These are phyloP conservation scores for Lasiosphaeris hirsuta DNA, from an alignment of 495 filamentous ascomycete species.

Conservation along the genomic window DNA sequence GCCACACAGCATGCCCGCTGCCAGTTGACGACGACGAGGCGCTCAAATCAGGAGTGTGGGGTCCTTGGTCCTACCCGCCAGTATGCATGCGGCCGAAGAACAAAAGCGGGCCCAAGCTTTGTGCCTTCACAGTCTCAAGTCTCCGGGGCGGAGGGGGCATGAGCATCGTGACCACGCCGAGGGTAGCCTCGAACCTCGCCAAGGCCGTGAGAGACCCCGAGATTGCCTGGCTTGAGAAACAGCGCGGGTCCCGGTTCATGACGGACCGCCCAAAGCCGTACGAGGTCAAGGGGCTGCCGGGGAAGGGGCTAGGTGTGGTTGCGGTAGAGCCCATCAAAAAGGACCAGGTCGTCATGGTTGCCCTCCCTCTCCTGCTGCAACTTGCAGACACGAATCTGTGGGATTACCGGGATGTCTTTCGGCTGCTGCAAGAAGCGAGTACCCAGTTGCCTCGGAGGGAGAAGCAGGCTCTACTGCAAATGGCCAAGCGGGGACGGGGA, in stretches of 20 bases:
- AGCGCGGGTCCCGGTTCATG: slow-evolving; percentile 15
- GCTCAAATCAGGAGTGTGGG: slow-evolving; percentile 5
- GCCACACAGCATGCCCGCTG: slow-evolving; percentile 16
- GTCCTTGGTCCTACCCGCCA: slow-evolving; percentile 29
- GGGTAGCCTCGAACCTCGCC: slow-evolving; percentile 17
- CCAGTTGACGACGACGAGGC: slow-evolving; percentile 25
- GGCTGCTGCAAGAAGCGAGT: slow-evolving; percentile 22
- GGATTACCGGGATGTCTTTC: slow-evolving; percentile 21
- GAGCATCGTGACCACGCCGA: slow-evolving; percentile 29
- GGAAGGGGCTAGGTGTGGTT: slow-evolving; percentile 27
- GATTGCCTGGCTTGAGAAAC: slow-evolving; percentile 23
- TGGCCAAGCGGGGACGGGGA: slow-evolving; percentile 14
- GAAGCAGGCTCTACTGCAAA: slow-evolving; percentile 5
- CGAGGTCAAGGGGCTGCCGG: slow-evolving; percentile 19
- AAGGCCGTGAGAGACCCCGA: slow-evolving; percentile 19
- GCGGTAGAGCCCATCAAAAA: slow-evolving; percentile 20
- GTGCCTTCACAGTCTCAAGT: slow-evolving; percentile 22
- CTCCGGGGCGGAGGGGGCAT: slow-evolving; percentile 21
- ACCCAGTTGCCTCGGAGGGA: slow-evolving; percentile 15
- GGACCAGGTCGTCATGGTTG: slow-evolving; percentile 20
- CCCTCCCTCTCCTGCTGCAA: slow-evolving; percentile 23
- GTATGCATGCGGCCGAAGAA: slow-evolving; percentile 20
- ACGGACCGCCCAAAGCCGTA: slow-evolving; percentile 15
- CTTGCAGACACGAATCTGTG: slow-evolving; percentile 20
- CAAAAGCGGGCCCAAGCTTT: slow-evolving; percentile 19